Evolutionary conservation across 2,329 filamentous ascomycete species (phyloP).

Genomic region (Neobulgaria alba): DNA sequence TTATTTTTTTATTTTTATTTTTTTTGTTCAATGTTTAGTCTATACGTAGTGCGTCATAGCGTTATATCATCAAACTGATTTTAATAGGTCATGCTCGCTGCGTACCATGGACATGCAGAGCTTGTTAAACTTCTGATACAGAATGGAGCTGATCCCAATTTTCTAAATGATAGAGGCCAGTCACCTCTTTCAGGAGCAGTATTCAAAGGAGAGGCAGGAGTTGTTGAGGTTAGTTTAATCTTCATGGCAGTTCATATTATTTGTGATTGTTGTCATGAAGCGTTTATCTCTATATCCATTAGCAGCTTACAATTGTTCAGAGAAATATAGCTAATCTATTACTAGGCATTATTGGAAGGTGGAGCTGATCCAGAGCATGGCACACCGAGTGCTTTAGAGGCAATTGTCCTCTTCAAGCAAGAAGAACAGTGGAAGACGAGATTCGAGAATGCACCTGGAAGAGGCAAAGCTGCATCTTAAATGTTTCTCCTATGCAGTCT

Average conservation of each 20-base stretch:
- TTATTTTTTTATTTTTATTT: background rate
- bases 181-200: conserved; percentile 63
- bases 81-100: conserved; percentile 59
- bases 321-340: background rate
- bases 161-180: conserved; percentile 59
- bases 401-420: conserved; percentile 44
- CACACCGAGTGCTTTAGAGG: conserved; percentile 39
- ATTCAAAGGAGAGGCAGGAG: conserved; percentile 60
- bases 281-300: no score
- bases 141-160: conserved; percentile 58
- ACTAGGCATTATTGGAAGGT: conserved; percentile 37
- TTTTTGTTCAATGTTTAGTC: conserved; percentile 1
- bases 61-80: conserved; percentile 1
- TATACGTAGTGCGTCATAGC: no score
- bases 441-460: conserved; percentile 41
- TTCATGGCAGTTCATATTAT: background rate
- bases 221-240: conserved; percentile 42
- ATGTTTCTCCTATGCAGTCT: no score
- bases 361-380: conserved; percentile 47
- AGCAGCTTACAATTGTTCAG: no score
- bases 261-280: background rate
- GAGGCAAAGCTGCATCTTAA: conserved; percentile 34
- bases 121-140: conserved; percentile 52
- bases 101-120: conserved; percentile 58
- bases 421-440: conserved; percentile 40